These are phyloP conservation scores for Xylariaceae sp. DNA, from an alignment of 2,329 filamentous ascomycete genomes.

Conservation along the genomic window DNA sequence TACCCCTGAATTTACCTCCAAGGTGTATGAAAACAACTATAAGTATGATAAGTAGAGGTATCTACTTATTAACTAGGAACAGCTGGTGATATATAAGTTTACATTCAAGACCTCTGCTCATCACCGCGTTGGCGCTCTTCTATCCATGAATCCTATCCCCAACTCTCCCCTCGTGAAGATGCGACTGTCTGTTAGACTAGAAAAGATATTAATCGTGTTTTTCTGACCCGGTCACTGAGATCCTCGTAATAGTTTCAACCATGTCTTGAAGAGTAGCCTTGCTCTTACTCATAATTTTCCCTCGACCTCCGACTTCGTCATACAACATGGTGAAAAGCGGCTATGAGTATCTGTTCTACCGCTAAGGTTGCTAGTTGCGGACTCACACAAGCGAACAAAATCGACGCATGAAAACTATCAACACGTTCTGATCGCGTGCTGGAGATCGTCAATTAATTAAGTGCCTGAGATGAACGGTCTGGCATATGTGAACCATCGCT, in stretches of 20 bases:
- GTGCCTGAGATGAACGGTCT: background rate
- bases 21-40: no score
- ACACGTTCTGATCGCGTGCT: no score
- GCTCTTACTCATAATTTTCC: background rate
- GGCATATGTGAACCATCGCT: background rate
- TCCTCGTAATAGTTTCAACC: background rate
- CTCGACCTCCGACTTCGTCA: background rate
- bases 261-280: background rate
- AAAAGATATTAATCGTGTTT: no score
- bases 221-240: background rate
- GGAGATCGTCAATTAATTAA: background rate
- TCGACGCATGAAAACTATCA: background rate
- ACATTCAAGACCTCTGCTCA: no score
- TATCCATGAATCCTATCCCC: no score
- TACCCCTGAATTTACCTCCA: background rate
- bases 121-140: no score
- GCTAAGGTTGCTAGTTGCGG: background rate
- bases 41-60: no score
- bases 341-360: background rate
- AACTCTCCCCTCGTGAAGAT: no score
- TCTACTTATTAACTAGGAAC: no score
- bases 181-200: no score
- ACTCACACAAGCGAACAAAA: background rate
- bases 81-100: no score
- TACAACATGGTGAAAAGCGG: background rate